Percentiles rank a stretch among this genome's conserved stretches.
Conservation (phyloP, 2,329 filamentous ascomycete genomes). For the Penicillium vulpinum region DNA sequence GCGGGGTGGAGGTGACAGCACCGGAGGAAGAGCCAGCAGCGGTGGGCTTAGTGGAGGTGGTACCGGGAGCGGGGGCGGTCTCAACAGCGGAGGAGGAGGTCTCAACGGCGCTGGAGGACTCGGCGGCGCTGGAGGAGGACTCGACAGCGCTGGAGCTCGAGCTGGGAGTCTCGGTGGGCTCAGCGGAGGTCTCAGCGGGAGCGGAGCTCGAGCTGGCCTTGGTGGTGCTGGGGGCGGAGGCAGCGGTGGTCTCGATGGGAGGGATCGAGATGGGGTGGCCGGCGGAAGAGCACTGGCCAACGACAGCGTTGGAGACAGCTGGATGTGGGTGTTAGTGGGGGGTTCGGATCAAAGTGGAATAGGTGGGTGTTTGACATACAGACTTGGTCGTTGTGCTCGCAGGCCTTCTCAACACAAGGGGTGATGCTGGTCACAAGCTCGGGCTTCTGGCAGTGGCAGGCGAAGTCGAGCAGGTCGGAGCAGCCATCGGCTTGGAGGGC, state of each 20-base stretch:
- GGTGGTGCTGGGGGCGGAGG: slow-evolving; percentile 3
- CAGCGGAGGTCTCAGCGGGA: slow-evolving; percentile 10
- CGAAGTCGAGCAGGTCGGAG: slow-evolving; percentile 49
- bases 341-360: neutral
- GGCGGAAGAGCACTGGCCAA: slow-evolving; percentile 35
- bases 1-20: slow-evolving; percentile 20
- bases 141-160: slow-evolving; percentile 21
- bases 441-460: slow-evolving; percentile 51
- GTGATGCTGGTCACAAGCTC: slow-evolving; percentile 44
- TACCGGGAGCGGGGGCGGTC: neutral
- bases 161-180: slow-evolving; percentile 3
- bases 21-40: slow-evolving; percentile 15
- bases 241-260: slow-evolving; percentile 25
- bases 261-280: slow-evolving; percentile 42
- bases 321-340: neutral
- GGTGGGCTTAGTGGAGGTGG: slow-evolving; percentile 8
- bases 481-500: slow-evolving; percentile 49
- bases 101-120: slow-evolving; percentile 2
- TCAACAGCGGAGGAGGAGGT: slow-evolving; percentile 4
- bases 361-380: slow-evolving; percentile 26
- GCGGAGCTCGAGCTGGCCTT: slow-evolving; percentile 2
- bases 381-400: slow-evolving; percentile 40
- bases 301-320: slow-evolving; percentile 42
- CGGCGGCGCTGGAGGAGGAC: slow-evolving; percentile 2
- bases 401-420: slow-evolving; percentile 50